Percentiles rank a stretch among this genome's conserved stretches.
These are phyloP conservation scores for Fusarium abutilonis DNA, from an alignment of 2,329 filamentous ascomycete genomes.

Conservation along the genomic window DNA sequence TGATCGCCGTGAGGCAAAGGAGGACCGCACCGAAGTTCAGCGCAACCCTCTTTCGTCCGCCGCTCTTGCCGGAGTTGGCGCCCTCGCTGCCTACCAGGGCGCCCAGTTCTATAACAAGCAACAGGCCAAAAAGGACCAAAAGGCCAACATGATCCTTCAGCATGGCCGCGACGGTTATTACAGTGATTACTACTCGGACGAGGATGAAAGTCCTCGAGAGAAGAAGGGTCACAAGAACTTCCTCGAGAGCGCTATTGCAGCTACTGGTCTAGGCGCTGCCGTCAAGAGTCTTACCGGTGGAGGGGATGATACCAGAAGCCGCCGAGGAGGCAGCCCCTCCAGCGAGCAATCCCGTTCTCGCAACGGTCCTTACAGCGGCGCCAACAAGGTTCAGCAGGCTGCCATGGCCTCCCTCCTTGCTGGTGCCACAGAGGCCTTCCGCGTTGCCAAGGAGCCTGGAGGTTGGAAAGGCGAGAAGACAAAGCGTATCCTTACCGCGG, in stretches of 20 bases:
- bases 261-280: conserved; percentile 69
- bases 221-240: conserved; percentile 72
- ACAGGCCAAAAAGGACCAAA: conserved; percentile 65
- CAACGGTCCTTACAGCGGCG: conserved; percentile 52
- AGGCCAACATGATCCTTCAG: conserved; percentile 63
- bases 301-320: conserved; percentile 59
- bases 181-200: conserved; percentile 66
- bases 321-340: conserved; percentile 58
- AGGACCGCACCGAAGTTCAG: conserved; percentile 60
- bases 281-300: conserved; percentile 67
- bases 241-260: conserved; percentile 69
- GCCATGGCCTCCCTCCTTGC: conserved; percentile 91
- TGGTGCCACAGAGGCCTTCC: conserved; percentile 91
- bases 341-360: conserved; percentile 65
- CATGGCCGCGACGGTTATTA: conserved; percentile 64
- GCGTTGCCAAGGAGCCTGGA: conserved; percentile 86
- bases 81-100: conserved; percentile 70
- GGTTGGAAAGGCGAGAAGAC: conserved; percentile 92
- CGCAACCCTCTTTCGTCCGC: conserved; percentile 69
- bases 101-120: conserved; percentile 71
- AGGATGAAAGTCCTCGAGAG: conserved; percentile 63
- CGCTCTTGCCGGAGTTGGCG: conserved; percentile 71
- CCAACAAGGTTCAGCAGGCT: conserved; percentile 79
- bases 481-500: conserved; percentile 89
- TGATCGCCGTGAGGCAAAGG: conserved; percentile 68